phyloP scores from a whole-genome alignment of 2,329 filamentous ascomycete species.

The Ilyonectria sp. region DNA sequence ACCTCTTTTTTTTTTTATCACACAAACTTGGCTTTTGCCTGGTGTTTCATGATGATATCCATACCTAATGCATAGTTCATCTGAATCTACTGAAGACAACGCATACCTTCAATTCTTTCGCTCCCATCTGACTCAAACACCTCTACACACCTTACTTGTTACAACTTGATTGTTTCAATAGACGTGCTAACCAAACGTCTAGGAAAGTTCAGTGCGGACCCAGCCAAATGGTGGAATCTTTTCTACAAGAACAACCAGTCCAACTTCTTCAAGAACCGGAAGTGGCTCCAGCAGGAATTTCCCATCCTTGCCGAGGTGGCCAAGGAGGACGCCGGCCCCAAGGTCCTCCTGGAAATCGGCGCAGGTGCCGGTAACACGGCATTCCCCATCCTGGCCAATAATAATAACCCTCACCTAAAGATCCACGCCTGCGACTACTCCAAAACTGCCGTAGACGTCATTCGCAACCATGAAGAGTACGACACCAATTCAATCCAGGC shows the following conservation, averaged over 20 bases:
- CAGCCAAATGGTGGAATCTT: slow-evolving; percentile 96
- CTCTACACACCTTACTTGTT: slow-evolving; percentile 37
- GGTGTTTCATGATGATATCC: slow-evolving; percentile 71
- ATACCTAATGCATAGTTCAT: slow-evolving; percentile 78
- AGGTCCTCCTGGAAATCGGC: slow-evolving; percentile 88
- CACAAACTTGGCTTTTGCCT: slow-evolving; percentile 12
- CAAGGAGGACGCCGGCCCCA: slow-evolving; percentile 76
- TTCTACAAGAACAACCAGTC: slow-evolving; percentile 98
- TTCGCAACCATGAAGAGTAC: slow-evolving; percentile 85
- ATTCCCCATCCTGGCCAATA: slow-evolving; percentile 89
- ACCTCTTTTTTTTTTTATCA: background rate
- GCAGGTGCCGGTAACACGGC: slow-evolving; percentile 97
- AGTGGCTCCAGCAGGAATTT: slow-evolving; percentile 97
- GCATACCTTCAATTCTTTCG: slow-evolving; percentile 75
- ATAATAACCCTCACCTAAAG: slow-evolving; percentile 85
- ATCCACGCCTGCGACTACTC: slow-evolving; percentile 98
- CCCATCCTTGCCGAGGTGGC: slow-evolving; percentile 87
- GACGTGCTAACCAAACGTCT: slow-evolving; percentile 57
- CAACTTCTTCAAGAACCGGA: slow-evolving; percentile 99
- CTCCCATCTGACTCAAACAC: slow-evolving; percentile 75
- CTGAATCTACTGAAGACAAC: slow-evolving; percentile 77
- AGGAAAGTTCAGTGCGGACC: slow-evolving; percentile 89
- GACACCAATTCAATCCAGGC: slow-evolving; percentile 81
- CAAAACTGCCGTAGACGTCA: slow-evolving; percentile 93
- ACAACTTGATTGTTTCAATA: slow-evolving; percentile 25